Base-by-base conservation (phyloP, 331 rosid genomes). In the Ulmus americana region DNA sequence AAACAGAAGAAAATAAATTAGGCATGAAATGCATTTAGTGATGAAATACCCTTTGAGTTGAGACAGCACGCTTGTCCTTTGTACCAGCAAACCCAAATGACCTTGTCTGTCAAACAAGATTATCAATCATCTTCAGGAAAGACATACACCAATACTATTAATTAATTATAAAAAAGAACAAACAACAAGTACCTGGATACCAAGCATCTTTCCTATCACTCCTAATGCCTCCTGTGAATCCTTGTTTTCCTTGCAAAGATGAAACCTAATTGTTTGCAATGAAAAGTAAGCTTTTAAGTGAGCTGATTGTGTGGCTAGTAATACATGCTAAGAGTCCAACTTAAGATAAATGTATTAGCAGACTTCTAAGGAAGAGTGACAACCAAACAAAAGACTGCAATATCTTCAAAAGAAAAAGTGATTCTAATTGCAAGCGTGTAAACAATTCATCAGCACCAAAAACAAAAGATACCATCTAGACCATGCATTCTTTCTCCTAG, bases 1-100 rank as follows among this genome's bases (percentile, higher is more conserved):
- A 43, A 10, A 6, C 51, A 44, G 10, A 61, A 8, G 8, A 13
- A 15, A 14, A 13, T 47, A 20, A 28, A 18, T 16, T 15, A 45
- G 11, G 6, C 16, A 46, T 2, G 48, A 46, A 46, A 2, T 35
- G 55, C 22, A 63, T 2, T 28, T 28, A 6, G 41, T 48, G 20
- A 77, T 13, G 11, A 39, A 71, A 75, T 85, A 92, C 98, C 90
- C 95, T 85, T 82, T 89, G 98, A 76, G 88, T 85, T 4, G 97
- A 55, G 78, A 92, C 84, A 70, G 98, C 72, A 7, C 97, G 98
- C 69, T 92, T 92, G 68, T 92, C 98, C 80, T 92, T 92, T 42
- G 95, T 92, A 55, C 98, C 98, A 11, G 98, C 84, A 79, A 92
- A 92, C 69, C 98, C 98, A 82, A 92, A 92, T 69, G 95, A 90